Evolutionary conservation across 352 stramenopile species (phyloP), one percentile per base, ranked within the genome.

Genomic region (Globisporangium yorkense): DNA sequence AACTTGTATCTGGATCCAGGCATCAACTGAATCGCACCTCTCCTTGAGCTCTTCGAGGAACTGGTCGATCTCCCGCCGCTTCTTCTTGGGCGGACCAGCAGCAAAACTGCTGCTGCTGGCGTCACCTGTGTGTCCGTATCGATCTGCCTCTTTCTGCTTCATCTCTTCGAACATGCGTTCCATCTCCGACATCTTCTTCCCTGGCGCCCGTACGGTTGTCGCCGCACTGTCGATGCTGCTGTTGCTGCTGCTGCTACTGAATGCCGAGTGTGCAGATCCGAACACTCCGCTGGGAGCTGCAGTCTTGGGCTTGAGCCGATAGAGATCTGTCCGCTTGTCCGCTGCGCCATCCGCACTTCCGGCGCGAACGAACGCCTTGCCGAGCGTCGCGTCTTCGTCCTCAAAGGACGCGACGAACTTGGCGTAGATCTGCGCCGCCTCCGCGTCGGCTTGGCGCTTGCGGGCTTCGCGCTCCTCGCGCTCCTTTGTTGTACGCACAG

Each of bases 1-100:
- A 27, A 27, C 24, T 27, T 27, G 24, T 27, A 27, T 27, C 24
- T 27, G 24, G 1, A 27, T 27, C 20, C 18, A 55, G 8, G 4
- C 9, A 18, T 21, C n/a, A 45, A 49, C 21, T 20, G 8, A 48
- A 51, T 18, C 15, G 49, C 67, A 78, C 72, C 72, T 66, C 55
- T 85, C 72, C 69, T 95, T 97, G 65, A 96, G 92, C 60, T 96
- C 89, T 39, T 96, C 83, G 16, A 97, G 63, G 54, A 96, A 92
- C 41, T 86, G 71, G 61, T 96, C 89, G 61, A 97, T 97, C 47
- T 90, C 76, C 24, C 84, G 77, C 29, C 72, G 65, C 51, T 92
- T 90, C 45, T 72, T 75, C 44, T 57, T 65, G 13, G 59, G 45
- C 18, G 57, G 41, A 13, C 29, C 54, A 10, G n/a, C 31, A 44